A percentile compares a stretch with the other conserved stretches of the same genome.
Conservation (phyloP, 192 early-diverging fungal genomes). For the Podila epigama region DNA sequence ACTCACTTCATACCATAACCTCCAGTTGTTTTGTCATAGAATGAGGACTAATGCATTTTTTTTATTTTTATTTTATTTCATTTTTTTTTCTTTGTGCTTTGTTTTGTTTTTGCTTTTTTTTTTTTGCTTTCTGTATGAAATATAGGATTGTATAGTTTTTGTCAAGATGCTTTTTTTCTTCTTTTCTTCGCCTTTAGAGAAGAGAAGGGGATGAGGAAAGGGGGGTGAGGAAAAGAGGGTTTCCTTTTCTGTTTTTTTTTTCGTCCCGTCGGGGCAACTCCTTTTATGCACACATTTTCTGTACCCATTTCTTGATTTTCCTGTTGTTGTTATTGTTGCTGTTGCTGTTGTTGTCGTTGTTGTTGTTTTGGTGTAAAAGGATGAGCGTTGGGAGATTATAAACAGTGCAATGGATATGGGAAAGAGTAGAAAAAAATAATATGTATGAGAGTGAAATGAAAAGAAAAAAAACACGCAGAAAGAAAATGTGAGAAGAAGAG, state of each 20-base stretch:
- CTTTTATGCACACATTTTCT: too few species aligned
- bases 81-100: conserved; percentile 2
- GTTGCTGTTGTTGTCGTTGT: neutral
- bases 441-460: too few species aligned
- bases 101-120: neutral
- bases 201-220: neutral
- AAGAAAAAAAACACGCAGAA: too few species aligned
- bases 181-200: neutral
- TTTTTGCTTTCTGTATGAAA: neutral
- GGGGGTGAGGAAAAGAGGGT: neutral
- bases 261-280: too few species aligned
- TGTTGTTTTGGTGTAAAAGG: too few species aligned
- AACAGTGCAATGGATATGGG: neutral
- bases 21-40: neutral
- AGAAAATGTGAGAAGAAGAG: too few species aligned
- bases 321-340: neutral
- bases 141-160: neutral
- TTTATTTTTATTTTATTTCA: neutral
- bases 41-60: neutral
- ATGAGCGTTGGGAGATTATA: neutral
- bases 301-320: too few species aligned
- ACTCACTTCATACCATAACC: too few species aligned
- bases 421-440: neutral
- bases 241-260: too few species aligned
- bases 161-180: neutral